phyloP scores from a whole-genome alignment of 495 filamentous ascomycete species.

The Xylaria palmicola region DNA sequence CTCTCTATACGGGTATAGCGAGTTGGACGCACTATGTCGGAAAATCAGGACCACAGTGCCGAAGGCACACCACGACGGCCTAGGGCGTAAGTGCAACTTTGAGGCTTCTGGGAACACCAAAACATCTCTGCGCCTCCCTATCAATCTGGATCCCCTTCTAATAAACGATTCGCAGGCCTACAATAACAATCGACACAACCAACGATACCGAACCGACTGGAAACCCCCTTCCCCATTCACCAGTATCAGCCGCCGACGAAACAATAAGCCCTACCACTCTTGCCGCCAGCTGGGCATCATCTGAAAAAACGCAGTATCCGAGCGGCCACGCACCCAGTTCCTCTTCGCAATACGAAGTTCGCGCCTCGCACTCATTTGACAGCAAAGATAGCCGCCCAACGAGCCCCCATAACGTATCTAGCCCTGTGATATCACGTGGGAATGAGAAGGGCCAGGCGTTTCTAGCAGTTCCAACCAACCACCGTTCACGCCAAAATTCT shows the following conservation, averaged over 20 bases:
- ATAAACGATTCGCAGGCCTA: conserved; percentile 30
- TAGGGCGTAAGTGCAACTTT: conserved; percentile 12
- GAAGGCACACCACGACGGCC: conserved; percentile 15
- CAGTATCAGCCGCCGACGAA: conserved; percentile 45
- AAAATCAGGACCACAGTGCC: conserved; percentile 1
- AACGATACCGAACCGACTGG: conserved; percentile 33
- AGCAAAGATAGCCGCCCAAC: conserved; percentile 76
- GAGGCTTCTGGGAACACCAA: not conserved
- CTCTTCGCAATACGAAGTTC: conserved; percentile 46
- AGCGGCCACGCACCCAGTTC: conserved; percentile 35
- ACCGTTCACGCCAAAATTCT: conserved; percentile 53
- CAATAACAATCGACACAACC: conserved; percentile 40
- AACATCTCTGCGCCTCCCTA: not conserved
- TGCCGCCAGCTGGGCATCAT: conserved; percentile 44
- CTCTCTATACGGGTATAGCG: not conserved
- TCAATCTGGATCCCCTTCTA: not conserved
- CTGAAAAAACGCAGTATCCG: conserved; percentile 38
- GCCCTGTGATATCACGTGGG: conserved; percentile 53
- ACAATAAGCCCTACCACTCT: conserved; percentile 47
- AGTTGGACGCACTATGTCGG: conserved; percentile 10
- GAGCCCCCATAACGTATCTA: conserved; percentile 86
- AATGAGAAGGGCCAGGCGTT: conserved; percentile 46
- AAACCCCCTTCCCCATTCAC: conserved; percentile 39
- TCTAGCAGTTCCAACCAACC: conserved; percentile 48
- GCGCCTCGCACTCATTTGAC: conserved; percentile 66